Percentiles rank a stretch among this genome's conserved stretches.
Conservation (phyloP, 139 green algal genomes). For the Gonium pectorale region DNA sequence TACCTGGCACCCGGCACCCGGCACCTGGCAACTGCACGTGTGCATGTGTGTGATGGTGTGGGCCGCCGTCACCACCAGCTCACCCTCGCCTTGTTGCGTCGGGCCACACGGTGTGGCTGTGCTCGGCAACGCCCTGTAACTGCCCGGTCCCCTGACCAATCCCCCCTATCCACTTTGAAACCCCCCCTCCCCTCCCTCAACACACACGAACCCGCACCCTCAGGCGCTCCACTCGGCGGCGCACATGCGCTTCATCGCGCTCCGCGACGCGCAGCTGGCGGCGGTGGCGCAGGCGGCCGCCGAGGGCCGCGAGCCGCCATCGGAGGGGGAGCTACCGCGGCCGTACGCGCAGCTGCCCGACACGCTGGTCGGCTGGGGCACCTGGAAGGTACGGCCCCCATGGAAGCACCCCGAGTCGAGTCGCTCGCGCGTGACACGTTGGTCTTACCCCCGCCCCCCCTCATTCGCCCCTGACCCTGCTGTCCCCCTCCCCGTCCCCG, state of each 20-base stretch:
- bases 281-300: constrained; percentile 13
- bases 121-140: too few relatives aligned
- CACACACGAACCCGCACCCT: neutral
- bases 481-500: neutral
- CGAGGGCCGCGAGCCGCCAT: neutral
- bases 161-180: neutral
- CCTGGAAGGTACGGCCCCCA: constrained; percentile 41
- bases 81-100: too few relatives aligned
- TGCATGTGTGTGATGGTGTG: too few relatives aligned
- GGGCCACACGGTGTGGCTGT: too few relatives aligned
- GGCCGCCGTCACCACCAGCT: too few relatives aligned
- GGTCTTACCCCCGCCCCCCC: too few relatives aligned
- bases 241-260: neutral
- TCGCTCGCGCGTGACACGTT: too few relatives aligned
- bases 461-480: neutral
- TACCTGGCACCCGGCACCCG: too few relatives aligned
- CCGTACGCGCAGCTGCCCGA: constrained; percentile 45
- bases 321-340: neutral
- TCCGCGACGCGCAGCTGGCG: neutral
- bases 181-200: neutral
- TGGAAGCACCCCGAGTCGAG: too few relatives aligned
- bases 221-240: constrained; percentile 36
- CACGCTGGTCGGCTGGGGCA: constrained; percentile 52
- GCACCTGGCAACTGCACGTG: too few relatives aligned
- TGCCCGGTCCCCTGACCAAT: neutral